Conservation (phyloP, 1,284 basidiomycete genomes). For the Malassezia sympodialis region DNA sequence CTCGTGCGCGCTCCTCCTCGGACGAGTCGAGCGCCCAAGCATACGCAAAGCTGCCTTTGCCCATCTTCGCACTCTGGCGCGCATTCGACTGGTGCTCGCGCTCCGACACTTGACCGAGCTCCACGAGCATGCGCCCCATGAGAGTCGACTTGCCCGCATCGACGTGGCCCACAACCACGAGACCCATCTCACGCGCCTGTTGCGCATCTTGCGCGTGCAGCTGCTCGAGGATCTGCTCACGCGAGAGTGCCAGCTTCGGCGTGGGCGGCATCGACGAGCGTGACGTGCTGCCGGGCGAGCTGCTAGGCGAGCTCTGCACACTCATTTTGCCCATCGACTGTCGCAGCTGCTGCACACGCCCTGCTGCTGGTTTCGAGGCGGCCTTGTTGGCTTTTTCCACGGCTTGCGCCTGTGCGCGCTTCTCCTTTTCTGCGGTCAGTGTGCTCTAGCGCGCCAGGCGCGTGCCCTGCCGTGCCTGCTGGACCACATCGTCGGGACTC, state of each 20-base stretch:
- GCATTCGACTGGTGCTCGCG: conserved; percentile 75
- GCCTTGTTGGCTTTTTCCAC: not conserved
- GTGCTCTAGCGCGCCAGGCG: conserved; percentile 21
- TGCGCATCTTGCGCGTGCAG: conserved; percentile 57
- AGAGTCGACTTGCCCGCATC: conserved; percentile 97
- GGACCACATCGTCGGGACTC: conserved; percentile 76
- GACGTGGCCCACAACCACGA: conserved; percentile 93
- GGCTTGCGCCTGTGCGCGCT: conserved; percentile 16
- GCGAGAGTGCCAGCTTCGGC: conserved; percentile 62
- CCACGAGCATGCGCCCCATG: conserved; percentile 87
- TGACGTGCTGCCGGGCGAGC: conserved; percentile 21
- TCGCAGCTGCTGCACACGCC: conserved; percentile 29
- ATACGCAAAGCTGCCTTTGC: conserved; percentile 91
- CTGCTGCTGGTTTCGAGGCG: not conserved
- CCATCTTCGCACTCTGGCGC: conserved; percentile 75
- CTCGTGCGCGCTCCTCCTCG: conserved; percentile 80
- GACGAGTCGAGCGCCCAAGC: conserved; percentile 95
- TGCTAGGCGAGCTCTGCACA: conserved; percentile 4
- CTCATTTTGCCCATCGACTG: conserved; percentile 33
- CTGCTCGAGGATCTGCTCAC: conserved; percentile 76
- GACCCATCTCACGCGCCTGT: conserved; percentile 64
- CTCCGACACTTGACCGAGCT: conserved; percentile 76
- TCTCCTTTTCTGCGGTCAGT: conserved; percentile 17
- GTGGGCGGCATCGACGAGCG: conserved; percentile 46
- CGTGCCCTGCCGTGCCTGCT: conserved; percentile 67